Percentiles rank a stretch among this genome's conserved stretches.
Evolutionary conservation across 768 basidiomycete species (phyloP).

Genomic region (Panaeolus cyanescens): DNA sequence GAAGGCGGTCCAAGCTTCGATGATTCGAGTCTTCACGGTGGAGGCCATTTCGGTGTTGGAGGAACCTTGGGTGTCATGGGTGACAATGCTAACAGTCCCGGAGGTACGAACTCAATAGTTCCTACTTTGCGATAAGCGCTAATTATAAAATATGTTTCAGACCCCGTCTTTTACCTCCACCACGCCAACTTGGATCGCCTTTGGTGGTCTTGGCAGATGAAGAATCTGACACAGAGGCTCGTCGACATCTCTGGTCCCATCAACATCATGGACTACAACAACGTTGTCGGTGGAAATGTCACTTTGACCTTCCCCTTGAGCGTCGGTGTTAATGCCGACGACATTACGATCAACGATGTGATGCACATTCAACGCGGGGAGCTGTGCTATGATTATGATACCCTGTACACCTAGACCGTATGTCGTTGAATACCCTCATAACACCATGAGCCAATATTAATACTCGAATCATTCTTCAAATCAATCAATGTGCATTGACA

Average conservation of each 20-base stretch:
- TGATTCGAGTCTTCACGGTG: constrained; percentile 33
- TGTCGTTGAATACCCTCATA: no score
- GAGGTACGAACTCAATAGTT: constrained; percentile 25
- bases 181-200: constrained; percentile 42
- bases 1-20: constrained; percentile 27
- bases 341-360: constrained; percentile 21
- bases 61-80: constrained; percentile 25
- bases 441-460: no score
- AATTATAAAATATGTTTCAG: constrained; percentile 15
- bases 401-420: background rate
- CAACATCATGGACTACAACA: constrained; percentile 18
- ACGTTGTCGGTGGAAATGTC: constrained; percentile 18
- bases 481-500: no score
- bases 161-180: constrained; percentile 43
- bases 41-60: constrained; percentile 36
- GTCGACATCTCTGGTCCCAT: constrained; percentile 25
- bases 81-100: constrained; percentile 39
- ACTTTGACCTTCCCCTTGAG: constrained; percentile 22
- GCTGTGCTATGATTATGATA: constrained; percentile 24
- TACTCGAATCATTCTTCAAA: no score
- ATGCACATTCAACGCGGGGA: constrained; percentile 19
- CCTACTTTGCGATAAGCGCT: background rate
- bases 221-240: constrained; percentile 12
- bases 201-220: constrained; percentile 42
- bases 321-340: constrained; percentile 19